These are phyloP conservation scores for Collariella sp. DNA, from an alignment of 495 filamentous ascomycete species.

Conservation along the genomic window DNA sequence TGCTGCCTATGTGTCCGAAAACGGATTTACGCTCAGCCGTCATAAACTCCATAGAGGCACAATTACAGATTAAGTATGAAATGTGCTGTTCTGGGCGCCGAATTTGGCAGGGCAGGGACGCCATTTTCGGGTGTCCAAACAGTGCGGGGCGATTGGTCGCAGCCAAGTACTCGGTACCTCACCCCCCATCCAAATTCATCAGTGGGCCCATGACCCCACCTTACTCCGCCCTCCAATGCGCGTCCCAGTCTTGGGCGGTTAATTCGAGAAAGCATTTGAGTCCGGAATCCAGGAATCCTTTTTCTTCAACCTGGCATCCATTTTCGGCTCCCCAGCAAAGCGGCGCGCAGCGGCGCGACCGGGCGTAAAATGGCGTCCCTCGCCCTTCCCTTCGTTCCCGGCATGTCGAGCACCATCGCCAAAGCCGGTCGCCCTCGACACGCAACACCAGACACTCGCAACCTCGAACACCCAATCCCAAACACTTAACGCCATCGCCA, in stretches of 20 bases:
- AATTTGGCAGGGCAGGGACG: constrained; percentile 12
- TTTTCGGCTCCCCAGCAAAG: constrained; percentile 1
- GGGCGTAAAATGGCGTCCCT: constrained; percentile 2
- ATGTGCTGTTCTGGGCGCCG: constrained; percentile 7
- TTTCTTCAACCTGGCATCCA: not conserved
- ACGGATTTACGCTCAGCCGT: not conserved
- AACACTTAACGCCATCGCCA: constrained; percentile 1
- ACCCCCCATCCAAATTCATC: not conserved
- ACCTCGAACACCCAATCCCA: too few species aligned
- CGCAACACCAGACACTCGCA: not conserved
- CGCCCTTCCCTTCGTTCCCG: not conserved
- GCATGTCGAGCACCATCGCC: not conserved
- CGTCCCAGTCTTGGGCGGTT: not conserved
- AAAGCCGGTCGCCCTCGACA: constrained; percentile 3
- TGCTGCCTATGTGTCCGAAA: too few species aligned
- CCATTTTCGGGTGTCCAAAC: constrained; percentile 9
- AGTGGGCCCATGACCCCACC: not conserved
- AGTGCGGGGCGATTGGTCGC: constrained; percentile 6
- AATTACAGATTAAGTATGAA: constrained; percentile 1
- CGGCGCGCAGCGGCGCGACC: not conserved
- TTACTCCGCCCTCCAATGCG: constrained; percentile 1
- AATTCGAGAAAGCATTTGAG: not conserved
- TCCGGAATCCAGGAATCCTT: not conserved
- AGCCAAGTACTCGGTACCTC: constrained; percentile 9
- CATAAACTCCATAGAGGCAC: not conserved